Evolutionary conservation across 305 asterid genomes (phyloP).

Genomic region (Stenogyne calaminthoides): DNA sequence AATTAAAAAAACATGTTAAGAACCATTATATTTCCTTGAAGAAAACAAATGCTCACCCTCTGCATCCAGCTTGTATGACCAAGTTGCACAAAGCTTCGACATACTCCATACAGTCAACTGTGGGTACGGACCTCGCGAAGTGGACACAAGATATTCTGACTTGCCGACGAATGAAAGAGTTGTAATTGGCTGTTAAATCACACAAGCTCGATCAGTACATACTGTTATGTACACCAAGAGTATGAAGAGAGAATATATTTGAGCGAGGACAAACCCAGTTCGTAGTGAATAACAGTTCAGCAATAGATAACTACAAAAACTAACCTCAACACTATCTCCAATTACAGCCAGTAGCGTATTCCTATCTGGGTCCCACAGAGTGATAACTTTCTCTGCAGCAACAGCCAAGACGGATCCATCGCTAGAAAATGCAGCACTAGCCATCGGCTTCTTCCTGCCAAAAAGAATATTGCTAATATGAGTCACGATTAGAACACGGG

Average conservation of each 20-base stretch:
- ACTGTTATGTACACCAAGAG: background rate
- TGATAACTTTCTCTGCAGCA: conserved; percentile 82
- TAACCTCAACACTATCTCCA: conserved; percentile 82
- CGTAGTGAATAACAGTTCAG: conserved; percentile 4
- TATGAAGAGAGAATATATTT: background rate
- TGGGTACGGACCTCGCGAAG: conserved; percentile 69
- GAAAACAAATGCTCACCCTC: conserved; percentile 57
- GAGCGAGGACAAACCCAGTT: conserved; percentile 20
- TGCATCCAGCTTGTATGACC: conserved; percentile 81
- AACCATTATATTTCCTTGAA: background rate
- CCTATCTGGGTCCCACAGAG: conserved; percentile 93
- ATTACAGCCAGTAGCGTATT: conserved; percentile 76
- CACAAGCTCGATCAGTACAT: conserved; percentile 15
- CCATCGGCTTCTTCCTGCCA: conserved; percentile 86
- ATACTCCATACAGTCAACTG: conserved; percentile 74
- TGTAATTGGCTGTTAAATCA: conserved; percentile 57
- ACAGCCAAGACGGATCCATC: conserved; percentile 96
- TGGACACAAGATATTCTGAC: conserved; percentile 76
- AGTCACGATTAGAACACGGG: conserved; percentile 1
- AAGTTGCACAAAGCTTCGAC: conserved; percentile 57
- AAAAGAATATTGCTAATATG: conserved; percentile 24
- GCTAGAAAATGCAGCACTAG: conserved; percentile 76
- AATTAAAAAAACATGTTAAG: background rate
- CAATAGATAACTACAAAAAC: conserved; percentile 23
- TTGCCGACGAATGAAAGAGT: conserved; percentile 77